Evolutionary conservation across 179 eudicot genomes (phyloP).

Genomic region (Actinidia arguta): DNA sequence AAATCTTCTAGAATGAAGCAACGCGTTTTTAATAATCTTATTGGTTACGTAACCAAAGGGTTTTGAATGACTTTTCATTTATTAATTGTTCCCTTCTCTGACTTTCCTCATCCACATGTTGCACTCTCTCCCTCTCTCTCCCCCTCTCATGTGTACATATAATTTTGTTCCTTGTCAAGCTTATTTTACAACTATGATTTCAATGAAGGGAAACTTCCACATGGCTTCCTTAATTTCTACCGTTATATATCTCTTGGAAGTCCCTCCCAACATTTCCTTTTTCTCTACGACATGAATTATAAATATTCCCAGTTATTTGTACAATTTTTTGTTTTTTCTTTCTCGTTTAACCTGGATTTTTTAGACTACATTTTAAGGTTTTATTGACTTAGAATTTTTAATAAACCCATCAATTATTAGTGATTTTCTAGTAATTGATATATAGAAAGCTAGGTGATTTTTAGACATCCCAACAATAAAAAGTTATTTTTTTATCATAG

Average conservation of each 20-base stretch:
- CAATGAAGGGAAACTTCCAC: conserved; percentile 5
- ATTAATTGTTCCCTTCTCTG: conserved; percentile 12
- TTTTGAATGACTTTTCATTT: neutral
- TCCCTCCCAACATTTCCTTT: conserved; percentile 3
- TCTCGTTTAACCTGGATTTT: no score
- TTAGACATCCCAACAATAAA: no score
- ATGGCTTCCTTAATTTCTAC: neutral
- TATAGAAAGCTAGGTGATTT: no score
- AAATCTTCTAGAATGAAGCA: conserved; percentile 10
- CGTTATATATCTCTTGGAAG: conserved; percentile 1
- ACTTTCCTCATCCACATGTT: conserved; percentile 16
- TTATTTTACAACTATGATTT: neutral
- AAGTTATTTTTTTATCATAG: no score
- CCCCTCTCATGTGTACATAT: neutral
- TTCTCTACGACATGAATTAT: no score
- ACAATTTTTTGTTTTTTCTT: no score
- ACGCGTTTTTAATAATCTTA: neutral
- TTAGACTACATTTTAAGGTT: no score
- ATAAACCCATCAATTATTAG: no score
- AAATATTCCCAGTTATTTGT: no score
- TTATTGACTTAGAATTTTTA: no score
- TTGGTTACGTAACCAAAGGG: conserved; percentile 12
- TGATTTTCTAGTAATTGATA: no score
- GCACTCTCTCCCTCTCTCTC: no score
- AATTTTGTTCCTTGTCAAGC: neutral